Base-by-base conservation (phyloP, 257 asterid genomes). In the Nicotiana sylvestris region DNA sequence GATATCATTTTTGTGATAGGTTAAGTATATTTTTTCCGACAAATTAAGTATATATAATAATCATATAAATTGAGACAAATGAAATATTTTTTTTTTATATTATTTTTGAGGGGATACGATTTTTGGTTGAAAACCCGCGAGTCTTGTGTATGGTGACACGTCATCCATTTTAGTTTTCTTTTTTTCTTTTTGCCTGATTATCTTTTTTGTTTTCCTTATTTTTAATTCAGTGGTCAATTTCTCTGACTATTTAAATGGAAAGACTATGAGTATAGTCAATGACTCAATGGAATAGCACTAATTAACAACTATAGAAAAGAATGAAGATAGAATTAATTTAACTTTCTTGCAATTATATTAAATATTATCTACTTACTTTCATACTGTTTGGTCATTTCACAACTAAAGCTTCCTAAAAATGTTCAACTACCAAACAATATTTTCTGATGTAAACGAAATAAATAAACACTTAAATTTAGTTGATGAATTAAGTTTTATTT, bases 91-190 rank as follows among this genome's bases (percentile, higher is more conserved):
- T 66, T 43, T 0, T 21, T n/a, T 35, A 21, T 64, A 49, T 25
- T 2, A 2, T n/a, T n/a, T 69, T 70, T 43, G 29, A 49, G 13
- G 30, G 43, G 79, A 49, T 51, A 27, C 27, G 17, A 74, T 74
- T 74, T 74, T 74, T 74, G 2, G 80, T 74, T 51, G 43, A 74
- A 74, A 49, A 74, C 61, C 80, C 80, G 62, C 62, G 64, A 74
- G 80, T 74, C 43, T 74, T 74, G 80, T 15, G 43, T 27, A 49
- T 4, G 16, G 29, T 74, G 80, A 74, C 64, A 74, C 80, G 64
- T 27, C 64, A 74, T 51, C 15, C 37, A 72, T 25, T 12, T 64
- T 35, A 1, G 46, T 3, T 66, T 37, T 37, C 5, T 5, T 35
- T 33, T 4, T 4, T 2, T 5, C 1, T 30, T 30, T 32, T 2